A percentile compares a stretch with the other conserved stretches of the same genome.
Conservation (phyloP, 2,329 filamentous ascomycete genomes). For the Colletotrichum cuscutae region DNA sequence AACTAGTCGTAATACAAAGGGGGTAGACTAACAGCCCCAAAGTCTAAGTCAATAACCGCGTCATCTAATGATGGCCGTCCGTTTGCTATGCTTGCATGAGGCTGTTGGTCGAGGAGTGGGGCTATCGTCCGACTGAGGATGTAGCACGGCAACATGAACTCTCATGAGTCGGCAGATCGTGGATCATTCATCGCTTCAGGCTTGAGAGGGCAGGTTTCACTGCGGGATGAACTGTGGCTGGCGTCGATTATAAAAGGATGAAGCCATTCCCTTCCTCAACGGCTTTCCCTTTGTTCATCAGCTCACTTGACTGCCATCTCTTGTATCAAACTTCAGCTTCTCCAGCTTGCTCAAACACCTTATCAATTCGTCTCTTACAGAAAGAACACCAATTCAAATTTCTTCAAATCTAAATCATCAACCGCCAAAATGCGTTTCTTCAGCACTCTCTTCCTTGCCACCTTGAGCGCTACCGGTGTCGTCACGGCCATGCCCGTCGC, state of each 20-base stretch:
- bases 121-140: background rate
- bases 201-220: background rate
- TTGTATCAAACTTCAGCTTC: background rate
- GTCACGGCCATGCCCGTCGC: background rate
- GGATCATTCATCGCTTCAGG: background rate
- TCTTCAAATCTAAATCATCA: background rate
- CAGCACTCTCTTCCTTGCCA: background rate
- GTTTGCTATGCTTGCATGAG: background rate
- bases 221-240: background rate
- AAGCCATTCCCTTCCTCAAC: background rate
- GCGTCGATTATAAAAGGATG: background rate
- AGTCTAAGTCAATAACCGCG: background rate
- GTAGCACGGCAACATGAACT: background rate
- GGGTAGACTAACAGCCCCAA: background rate
- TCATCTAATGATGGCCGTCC: background rate
- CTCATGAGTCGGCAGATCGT: background rate
- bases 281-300: background rate
- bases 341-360: background rate
- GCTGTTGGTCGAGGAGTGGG: background rate
- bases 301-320: background rate
- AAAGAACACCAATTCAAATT: background rate
- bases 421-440: slow-evolving; percentile 11
- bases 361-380: background rate
- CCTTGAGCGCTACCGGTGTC: background rate
- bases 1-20: background rate